Evolutionary conservation across 2,329 filamentous ascomycete genomes (phyloP), one percentile per base, ranked within the genome.

Genomic region (Alternaria longipes): DNA sequence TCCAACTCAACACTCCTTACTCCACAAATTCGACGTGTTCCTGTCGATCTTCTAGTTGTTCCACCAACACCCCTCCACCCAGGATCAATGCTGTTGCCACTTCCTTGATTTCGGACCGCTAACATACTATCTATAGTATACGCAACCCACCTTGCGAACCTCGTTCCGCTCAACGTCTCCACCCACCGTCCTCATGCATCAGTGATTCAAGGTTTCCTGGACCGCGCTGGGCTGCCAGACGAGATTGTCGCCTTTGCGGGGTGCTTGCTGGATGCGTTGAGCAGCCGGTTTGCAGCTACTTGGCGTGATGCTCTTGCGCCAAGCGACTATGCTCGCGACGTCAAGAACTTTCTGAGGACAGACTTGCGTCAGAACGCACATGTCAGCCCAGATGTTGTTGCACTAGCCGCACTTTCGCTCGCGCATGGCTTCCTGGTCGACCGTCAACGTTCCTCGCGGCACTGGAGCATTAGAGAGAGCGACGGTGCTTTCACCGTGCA

Each of bases 201-300:
- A 4, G 59, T 64, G 40, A 73, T 80, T 54, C 46, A 68, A 24
- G 66, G 64, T 4, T 76, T 75, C 52, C 66, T 80, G 50, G 63
- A 64, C 26, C 70, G 77, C 46, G 72, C 76, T 30, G 61, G 66
- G 6, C 69, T 79, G 47, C 72, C 78, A 3, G 65, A 74, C 42
- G 75, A 79, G 51, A 71, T 76, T 20, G 60, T 80, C 47, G 78
- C 75, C 28, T 78, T 79, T 61, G 70, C 77, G 14, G 77, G 74
- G 1, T 81, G 78, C 51, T 70, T 81, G 46, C 71, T 81, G 16
- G 77, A 80, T 58, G 68, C 71, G 1, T 64, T 80, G 41, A 75
- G 72, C 30, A 60, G 61, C 26, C 71, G 68, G 36, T 80, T 80
- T 60, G 73, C 72, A 12, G 54, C 59, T 16, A 64, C 66, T 40